Conservation (phyloP, 306 rosid species). For the Abrus pulchellus region DNA sequence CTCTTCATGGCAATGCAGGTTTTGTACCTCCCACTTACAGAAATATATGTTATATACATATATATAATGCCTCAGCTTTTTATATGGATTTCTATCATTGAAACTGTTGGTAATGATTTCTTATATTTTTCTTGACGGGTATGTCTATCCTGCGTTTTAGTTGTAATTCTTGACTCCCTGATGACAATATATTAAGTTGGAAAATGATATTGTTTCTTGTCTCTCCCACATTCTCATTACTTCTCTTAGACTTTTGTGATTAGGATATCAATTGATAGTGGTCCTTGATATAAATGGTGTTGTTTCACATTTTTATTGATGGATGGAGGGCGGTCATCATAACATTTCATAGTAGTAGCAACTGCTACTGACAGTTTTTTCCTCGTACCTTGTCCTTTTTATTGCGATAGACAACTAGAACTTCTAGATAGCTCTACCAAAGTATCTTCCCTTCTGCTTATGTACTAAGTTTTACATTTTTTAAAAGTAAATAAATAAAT, state of each 20-base stretch:
- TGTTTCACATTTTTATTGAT: constrained; percentile 39
- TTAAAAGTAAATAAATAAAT: background rate
- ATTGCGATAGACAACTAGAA: constrained; percentile 4
- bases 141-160: background rate
- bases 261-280: background rate
- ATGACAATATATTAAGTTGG: background rate
- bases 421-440: constrained; percentile 13
- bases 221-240: constrained; percentile 1
- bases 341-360: background rate
- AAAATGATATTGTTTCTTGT: background rate
- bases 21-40: constrained; percentile 36
- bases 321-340: background rate
- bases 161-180: background rate
- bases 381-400: background rate
- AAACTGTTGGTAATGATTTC: background rate
- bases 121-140: background rate
- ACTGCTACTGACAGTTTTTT: background rate
- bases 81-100: constrained; percentile 23
- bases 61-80: constrained; percentile 20
- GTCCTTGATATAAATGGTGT: constrained; percentile 4
- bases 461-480: constrained; percentile 9
- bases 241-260: constrained; percentile 1
- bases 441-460: background rate
- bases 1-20: constrained; percentile 24
- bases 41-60: background rate